Percentiles rank a stretch among this genome's conserved stretches.
Evolutionary conservation across 2,329 filamentous ascomycete genomes (phyloP).

Genomic region (Botrytis deweyae): DNA sequence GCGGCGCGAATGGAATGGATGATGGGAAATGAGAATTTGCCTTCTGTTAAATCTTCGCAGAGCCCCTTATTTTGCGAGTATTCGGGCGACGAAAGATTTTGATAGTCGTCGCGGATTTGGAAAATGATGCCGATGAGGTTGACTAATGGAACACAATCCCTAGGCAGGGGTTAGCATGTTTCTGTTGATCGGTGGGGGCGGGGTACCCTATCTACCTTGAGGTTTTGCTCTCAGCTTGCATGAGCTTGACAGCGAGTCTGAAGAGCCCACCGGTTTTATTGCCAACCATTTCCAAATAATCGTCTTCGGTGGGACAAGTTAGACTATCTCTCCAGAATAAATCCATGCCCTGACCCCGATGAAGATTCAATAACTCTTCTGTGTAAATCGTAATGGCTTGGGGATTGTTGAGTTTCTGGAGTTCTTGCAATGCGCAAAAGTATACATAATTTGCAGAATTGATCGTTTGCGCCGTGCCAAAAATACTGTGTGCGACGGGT

Average conservation of each 20-base stretch:
- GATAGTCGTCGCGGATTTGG: slow-evolving; percentile 91
- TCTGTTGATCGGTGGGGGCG: slow-evolving; percentile 8
- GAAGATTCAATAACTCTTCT: slow-evolving; percentile 80
- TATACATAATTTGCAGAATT: slow-evolving; percentile 90
- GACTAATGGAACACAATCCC: slow-evolving; percentile 79
- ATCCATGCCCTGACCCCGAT: slow-evolving; percentile 87
- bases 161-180: slow-evolving; percentile 27
- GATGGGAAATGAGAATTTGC: slow-evolving; percentile 94
- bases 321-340: slow-evolving; percentile 85
- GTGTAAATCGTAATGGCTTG: slow-evolving; percentile 69
- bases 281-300: slow-evolving; percentile 91
- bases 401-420: slow-evolving; percentile 68
- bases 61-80: slow-evolving; percentile 90
- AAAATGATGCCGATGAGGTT: slow-evolving; percentile 83
- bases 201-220: slow-evolving; percentile 42
- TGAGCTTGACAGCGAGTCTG: slow-evolving; percentile 79
- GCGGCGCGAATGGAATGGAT: slow-evolving; percentile 87
- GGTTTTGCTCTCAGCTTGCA: slow-evolving; percentile 69
- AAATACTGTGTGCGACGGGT: slow-evolving; percentile 81
- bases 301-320: slow-evolving; percentile 80
- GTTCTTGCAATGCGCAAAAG: slow-evolving; percentile 74
- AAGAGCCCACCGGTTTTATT: slow-evolving; percentile 91
- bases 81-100: slow-evolving; percentile 73
- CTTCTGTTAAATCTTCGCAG: slow-evolving; percentile 93
- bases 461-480: slow-evolving; percentile 83